Evolutionary conservation across 805 yeast genomes (phyloP), one percentile per base, ranked within the genome.

Genomic region (Pichia manshurica): DNA sequence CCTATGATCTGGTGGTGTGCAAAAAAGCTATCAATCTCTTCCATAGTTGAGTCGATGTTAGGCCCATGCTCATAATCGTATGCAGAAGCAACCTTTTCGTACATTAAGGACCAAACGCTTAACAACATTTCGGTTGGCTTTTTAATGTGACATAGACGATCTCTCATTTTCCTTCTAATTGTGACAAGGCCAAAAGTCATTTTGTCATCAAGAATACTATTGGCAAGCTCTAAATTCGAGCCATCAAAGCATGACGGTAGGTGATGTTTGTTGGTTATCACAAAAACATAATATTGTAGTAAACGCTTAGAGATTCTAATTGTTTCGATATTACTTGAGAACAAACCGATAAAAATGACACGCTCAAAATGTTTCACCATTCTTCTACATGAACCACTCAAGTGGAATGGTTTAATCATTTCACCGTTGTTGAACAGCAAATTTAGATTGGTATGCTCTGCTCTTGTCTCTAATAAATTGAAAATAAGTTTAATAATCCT

Each of bases 101-200:
- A 80, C 49, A 81, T 73, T 33, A 67, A 51, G 3, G 58, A 54
- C 78, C 77, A 75, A 5, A 68, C 68, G 15, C 61, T 64, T 3
- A 71, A 50, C 28, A 75, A 58, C 3, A 76, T 70, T 9, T 51
- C 66, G 43, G 67, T 71, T 50, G 68, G 79, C 49, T 51, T 63
- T 17, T 46, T 54, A 19, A 64, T 32, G 22, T 51, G 45, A 33
- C 62, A 53, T 8, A 71, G 55, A 44, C 64, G 68, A 38, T 66
- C 74, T 59, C 85, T 72, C 45, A 84, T 64, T 49, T 79, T 75
- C 59, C 84, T 84, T 57, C 85, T 89, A 32, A 84, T 71, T 0
- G 95, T 89, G 25, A 83, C 81, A 19, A 81, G 73, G 25, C 93
- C 90, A 0, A 86, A 79, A 36, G 83, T 76, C 1, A 81, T 75